phyloP scores from a whole-genome alignment of 345 rosid genomes.

The Excoecaria cochinchinensis region DNA sequence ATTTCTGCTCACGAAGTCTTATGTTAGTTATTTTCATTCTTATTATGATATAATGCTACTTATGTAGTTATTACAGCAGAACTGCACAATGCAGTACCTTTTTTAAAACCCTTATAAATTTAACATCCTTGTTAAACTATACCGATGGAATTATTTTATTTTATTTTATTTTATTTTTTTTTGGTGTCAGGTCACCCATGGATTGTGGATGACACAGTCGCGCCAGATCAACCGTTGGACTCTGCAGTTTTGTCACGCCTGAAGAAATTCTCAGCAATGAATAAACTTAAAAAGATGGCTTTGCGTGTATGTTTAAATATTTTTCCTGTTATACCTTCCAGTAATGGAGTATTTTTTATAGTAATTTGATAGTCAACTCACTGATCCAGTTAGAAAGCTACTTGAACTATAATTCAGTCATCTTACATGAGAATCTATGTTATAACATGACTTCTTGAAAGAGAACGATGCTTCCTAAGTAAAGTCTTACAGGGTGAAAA shows the following conservation, averaged over 20 bases:
- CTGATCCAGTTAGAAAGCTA: background rate
- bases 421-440: slow-evolving; percentile 9
- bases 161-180: no score
- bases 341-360: slow-evolving; percentile 2
- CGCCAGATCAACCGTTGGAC: slow-evolving; percentile 89
- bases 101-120: background rate
- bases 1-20: slow-evolving; percentile 85
- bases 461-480: background rate
- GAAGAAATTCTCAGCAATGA: slow-evolving; percentile 94
- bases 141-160: slow-evolving; percentile 14
- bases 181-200: slow-evolving; percentile 76
- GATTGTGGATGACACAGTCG: slow-evolving; percentile 89
- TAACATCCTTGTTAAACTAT: background rate
- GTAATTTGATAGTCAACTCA: slow-evolving; percentile 12
- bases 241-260: slow-evolving; percentile 91
- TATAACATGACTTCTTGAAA: slow-evolving; percentile 9
- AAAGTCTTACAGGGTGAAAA: background rate
- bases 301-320: slow-evolving; percentile 53
- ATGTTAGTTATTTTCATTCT: slow-evolving; percentile 51
- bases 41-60: background rate
- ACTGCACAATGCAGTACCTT: background rate
- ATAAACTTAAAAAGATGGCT: slow-evolving; percentile 98
- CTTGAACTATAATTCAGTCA: background rate
- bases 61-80: background rate
- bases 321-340: slow-evolving; percentile 4